Conservation (phyloP, 805 yeast genomes). For the Lipomyces spencermartinsiae region DNA sequence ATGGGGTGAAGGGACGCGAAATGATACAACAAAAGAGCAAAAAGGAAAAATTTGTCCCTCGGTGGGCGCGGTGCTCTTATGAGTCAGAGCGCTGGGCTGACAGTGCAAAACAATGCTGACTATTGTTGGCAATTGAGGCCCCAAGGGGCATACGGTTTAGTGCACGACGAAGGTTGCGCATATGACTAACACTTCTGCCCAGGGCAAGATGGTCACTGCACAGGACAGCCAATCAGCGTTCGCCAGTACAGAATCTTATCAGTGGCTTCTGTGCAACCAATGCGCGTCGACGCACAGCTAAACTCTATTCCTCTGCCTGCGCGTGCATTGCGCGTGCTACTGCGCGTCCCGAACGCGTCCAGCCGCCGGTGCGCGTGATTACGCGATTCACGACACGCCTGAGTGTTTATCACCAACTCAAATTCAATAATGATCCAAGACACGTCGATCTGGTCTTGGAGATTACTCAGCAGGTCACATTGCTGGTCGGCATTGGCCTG, state of each 20-base stretch:
- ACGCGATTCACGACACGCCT: neutral
- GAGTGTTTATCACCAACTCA: neutral
- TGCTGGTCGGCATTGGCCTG: neutral
- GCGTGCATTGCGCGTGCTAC: neutral
- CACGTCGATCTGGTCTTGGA: neutral
- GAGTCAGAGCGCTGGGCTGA: slow-evolving; percentile 11
- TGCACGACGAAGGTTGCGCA: neutral
- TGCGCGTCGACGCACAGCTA: neutral
- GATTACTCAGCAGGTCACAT: too few species aligned
- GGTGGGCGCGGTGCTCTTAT: slow-evolving; percentile 20
- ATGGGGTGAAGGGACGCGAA: neutral
- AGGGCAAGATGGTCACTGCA: too few species aligned
- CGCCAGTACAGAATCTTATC: neutral
- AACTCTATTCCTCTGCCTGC: neutral
- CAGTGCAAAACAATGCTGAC: neutral
- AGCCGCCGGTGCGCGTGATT: neutral
- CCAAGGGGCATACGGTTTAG: neutral
- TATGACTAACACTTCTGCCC: slow-evolving; percentile 28
- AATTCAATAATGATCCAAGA: too few species aligned
- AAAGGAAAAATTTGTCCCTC: neutral
- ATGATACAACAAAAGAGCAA: slow-evolving; percentile 5
- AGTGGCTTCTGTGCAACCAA: neutral
- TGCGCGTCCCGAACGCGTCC: slow-evolving; percentile 6
- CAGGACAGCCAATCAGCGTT: slow-evolving; percentile 24
- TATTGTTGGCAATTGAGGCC: neutral